phyloP scores from a whole-genome alignment of 2,329 filamentous ascomycete species.

The Fusarium cicatricum region DNA sequence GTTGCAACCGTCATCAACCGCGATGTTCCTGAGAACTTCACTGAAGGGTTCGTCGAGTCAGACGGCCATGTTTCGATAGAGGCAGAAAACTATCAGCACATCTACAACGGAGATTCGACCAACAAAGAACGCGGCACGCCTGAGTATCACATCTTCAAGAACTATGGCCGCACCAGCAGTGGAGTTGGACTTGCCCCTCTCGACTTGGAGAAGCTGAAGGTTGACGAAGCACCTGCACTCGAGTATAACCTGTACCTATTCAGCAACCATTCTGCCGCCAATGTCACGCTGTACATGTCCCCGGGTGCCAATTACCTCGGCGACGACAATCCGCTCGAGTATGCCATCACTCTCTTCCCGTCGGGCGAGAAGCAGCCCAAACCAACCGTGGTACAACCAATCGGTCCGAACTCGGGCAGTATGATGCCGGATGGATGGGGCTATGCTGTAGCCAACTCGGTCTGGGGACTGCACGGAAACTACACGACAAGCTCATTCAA shows the following conservation, averaged over 20 bases:
- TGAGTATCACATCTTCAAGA: constrained; percentile 60
- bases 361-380: constrained; percentile 35
- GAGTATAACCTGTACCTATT: constrained; percentile 71
- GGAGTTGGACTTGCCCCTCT: constrained; percentile 66
- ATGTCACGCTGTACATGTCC: constrained; percentile 59
- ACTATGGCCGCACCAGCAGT: constrained; percentile 65
- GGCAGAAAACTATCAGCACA: constrained; percentile 59
- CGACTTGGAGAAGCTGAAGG: constrained; percentile 57
- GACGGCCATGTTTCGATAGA: constrained; percentile 66
- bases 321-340: constrained; percentile 58
- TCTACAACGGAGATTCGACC: constrained; percentile 42
- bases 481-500: constrained; percentile 56
- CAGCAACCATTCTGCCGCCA: constrained; percentile 55
- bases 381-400: constrained; percentile 16
- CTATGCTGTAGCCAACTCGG: constrained; percentile 51
- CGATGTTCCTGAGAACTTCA: constrained; percentile 59
- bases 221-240: constrained; percentile 61
- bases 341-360: constrained; percentile 58
- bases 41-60: constrained; percentile 67
- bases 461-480: constrained; percentile 56
- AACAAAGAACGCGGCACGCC: constrained; percentile 25
- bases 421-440: constrained; percentile 33
- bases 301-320: constrained; percentile 63
- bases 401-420: constrained; percentile 20
- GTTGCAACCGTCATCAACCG: constrained; percentile 64